Percentiles rank a stretch among this genome's conserved stretches.
phyloP scores from a whole-genome alignment of 306 rosid genomes.

The Ceratonia siliqua region DNA sequence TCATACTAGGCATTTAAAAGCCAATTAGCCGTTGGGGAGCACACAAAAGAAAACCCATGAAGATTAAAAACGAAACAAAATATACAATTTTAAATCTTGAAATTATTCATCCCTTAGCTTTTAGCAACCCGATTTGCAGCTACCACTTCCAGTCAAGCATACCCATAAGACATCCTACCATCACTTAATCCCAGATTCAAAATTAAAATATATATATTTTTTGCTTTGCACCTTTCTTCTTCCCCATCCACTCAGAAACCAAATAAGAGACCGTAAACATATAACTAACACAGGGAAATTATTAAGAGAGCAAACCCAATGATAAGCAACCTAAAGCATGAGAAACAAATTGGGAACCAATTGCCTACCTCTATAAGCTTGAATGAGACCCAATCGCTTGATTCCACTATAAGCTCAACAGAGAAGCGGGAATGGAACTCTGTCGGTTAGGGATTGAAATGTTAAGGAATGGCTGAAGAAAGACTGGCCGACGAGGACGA shows the following conservation, averaged over 20 bases:
- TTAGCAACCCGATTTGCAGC: constrained; percentile 17
- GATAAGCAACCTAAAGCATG: not conserved
- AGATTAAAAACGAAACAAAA: not conserved
- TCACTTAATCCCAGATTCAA: not conserved
- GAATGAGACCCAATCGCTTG: constrained; percentile 19
- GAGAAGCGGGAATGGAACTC: constrained; percentile 35
- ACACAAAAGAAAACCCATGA: not conserved
- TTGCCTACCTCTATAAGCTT: constrained; percentile 27
- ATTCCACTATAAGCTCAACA: constrained; percentile 23
- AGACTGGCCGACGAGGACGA: not conserved
- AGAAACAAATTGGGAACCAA: not conserved
- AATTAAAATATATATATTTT: not conserved
- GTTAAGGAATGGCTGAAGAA: not conserved
- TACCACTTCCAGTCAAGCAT: constrained; percentile 20
- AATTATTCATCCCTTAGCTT: not conserved
- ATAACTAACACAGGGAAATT: not conserved
- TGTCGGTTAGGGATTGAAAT: constrained; percentile 45
- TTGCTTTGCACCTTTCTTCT: not conserved
- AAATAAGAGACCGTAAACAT: not conserved
- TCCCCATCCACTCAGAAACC: not conserved
- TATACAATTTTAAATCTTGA: not conserved
- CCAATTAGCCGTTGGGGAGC: not conserved
- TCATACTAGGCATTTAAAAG: not conserved
- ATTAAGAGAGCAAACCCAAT: not conserved
- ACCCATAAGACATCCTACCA: constrained; percentile 16